These are phyloP conservation scores for Malassezia psittaci DNA, from an alignment of 1,284 basidiomycete genomes.

Conservation along the genomic window DNA sequence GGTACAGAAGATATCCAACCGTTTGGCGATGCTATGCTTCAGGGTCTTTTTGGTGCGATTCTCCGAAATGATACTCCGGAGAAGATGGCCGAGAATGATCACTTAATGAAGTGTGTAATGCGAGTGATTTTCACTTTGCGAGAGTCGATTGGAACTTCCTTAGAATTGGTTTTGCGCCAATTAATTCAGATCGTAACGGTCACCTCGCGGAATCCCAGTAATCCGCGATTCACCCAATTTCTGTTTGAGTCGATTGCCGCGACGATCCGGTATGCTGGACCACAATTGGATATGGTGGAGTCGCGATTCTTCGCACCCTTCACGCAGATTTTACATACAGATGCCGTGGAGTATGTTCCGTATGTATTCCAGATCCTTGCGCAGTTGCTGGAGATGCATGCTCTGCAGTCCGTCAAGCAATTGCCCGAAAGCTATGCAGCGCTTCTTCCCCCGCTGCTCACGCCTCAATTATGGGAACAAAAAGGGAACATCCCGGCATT, in stretches of 20 bases:
- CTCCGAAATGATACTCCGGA: constrained; percentile 73
- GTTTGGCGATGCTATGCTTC: constrained; percentile 65
- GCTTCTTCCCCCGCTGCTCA: constrained; percentile 73
- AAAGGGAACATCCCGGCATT: constrained; percentile 92
- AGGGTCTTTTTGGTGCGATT: constrained; percentile 69
- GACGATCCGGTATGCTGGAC: constrained; percentile 69
- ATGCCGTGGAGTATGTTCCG: constrained; percentile 92
- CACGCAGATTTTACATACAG: constrained; percentile 75
- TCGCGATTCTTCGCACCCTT: constrained; percentile 67
- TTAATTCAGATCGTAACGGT: constrained; percentile 72
- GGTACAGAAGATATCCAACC: constrained; percentile 73
- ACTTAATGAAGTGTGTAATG: constrained; percentile 97
- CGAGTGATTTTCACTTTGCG: constrained; percentile 81
- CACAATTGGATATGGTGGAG: constrained; percentile 64
- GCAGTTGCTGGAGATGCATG: constrained; percentile 82
- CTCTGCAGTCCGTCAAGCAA: constrained; percentile 26
- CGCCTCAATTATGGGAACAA: constrained; percentile 79
- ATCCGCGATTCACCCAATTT: constrained; percentile 94
- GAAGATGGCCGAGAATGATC: constrained; percentile 94
- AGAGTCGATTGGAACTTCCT: constrained; percentile 62
- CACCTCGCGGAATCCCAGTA: constrained; percentile 90
- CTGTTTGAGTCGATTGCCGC: constrained; percentile 91
- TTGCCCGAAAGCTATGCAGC: constrained; percentile 69
- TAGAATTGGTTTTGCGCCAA: constrained; percentile 61
- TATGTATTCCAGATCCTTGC: constrained; percentile 95